These are phyloP conservation scores for Lactarius deliciosus DNA, from an alignment of 768 basidiomycete species.

Conservation along the genomic window DNA sequence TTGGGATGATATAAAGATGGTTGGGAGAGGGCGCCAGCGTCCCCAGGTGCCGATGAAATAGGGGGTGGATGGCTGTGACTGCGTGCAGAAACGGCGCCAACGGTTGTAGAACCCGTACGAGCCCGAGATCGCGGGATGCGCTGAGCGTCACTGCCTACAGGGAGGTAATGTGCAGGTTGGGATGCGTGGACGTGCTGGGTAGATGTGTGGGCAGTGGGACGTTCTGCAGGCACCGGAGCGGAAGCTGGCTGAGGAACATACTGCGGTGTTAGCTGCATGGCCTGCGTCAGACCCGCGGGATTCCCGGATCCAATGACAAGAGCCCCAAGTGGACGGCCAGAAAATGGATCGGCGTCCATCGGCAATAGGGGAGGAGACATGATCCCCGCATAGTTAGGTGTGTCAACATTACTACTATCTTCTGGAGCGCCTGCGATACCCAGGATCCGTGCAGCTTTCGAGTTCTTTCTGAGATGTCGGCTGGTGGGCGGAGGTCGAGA, in stretches of 20 bases:
- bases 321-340: constrained; percentile 3
- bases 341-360: constrained; percentile 19
- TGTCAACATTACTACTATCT: not conserved
- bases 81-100: not conserved
- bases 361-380: constrained; percentile 22
- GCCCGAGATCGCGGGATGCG: constrained; percentile 9
- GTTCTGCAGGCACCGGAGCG: not conserved
- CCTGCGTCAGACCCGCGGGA: not conserved
- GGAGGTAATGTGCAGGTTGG: not conserved
- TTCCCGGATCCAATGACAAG: not conserved
- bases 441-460: constrained; percentile 12
- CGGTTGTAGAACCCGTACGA: not conserved
- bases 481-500: not conserved
- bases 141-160: not conserved
- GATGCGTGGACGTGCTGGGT: not conserved
- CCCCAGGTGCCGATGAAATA: not conserved
- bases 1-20: not conserved
- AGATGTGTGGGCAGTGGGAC: not conserved
- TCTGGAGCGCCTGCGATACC: not conserved
- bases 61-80: constrained; percentile 14
- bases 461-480: constrained; percentile 16
- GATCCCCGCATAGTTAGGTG: not conserved
- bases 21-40: not conserved
- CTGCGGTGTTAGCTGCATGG: not conserved
- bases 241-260: constrained; percentile 9